A percentile compares a stretch with the other conserved stretches of the same genome.
Evolutionary conservation across 805 yeast genomes (phyloP).

Genomic region (Suhomyces pyralidae): DNA sequence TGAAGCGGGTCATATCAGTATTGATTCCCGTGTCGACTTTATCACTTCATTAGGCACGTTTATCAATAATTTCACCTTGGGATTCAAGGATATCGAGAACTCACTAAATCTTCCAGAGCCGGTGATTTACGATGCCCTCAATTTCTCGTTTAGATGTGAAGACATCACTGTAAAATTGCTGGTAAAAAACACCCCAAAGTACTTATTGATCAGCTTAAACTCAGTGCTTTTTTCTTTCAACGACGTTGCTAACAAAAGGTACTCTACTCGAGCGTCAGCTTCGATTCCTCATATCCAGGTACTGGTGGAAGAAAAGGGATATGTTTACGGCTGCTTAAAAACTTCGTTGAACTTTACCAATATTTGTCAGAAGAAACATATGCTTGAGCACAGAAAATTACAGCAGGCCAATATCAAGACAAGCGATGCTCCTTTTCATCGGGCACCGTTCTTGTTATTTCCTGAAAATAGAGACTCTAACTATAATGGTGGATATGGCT

Average conservation of each 20-base stretch:
- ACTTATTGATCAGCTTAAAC: conserved; percentile 15
- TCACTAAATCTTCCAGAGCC: conserved; percentile 57
- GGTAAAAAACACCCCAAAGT: conserved; percentile 21
- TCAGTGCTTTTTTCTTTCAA: conserved; percentile 45
- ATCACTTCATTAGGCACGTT: conserved; percentile 43
- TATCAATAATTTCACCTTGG: conserved; percentile 51
- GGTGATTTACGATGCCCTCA: conserved; percentile 64
- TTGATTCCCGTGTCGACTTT: conserved; percentile 50
- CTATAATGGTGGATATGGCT: conserved; percentile 50
- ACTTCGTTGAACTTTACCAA: conserved; percentile 63
- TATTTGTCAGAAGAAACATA: conserved; percentile 53
- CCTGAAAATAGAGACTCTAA: conserved; percentile 43
- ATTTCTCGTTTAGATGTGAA: conserved; percentile 56
- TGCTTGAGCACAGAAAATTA: conserved; percentile 39
- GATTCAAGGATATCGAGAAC: conserved; percentile 75
- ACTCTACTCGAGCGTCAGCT: conserved; percentile 52
- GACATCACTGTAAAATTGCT: conserved; percentile 40
- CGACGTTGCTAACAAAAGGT: conserved; percentile 69
- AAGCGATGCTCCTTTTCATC: conserved; percentile 82
- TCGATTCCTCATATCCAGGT: conserved; percentile 45
- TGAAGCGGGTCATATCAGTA: conserved; percentile 53
- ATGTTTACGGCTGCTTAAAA: conserved; percentile 38
- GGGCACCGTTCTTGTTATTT: conserved; percentile 69
- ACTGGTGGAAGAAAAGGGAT: conserved; percentile 3
- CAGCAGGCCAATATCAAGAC: conserved; percentile 65